Evolutionary conservation across 2,329 filamentous ascomycete species (phyloP).

Genomic region (Paecilomyces dactylethromorphus): DNA sequence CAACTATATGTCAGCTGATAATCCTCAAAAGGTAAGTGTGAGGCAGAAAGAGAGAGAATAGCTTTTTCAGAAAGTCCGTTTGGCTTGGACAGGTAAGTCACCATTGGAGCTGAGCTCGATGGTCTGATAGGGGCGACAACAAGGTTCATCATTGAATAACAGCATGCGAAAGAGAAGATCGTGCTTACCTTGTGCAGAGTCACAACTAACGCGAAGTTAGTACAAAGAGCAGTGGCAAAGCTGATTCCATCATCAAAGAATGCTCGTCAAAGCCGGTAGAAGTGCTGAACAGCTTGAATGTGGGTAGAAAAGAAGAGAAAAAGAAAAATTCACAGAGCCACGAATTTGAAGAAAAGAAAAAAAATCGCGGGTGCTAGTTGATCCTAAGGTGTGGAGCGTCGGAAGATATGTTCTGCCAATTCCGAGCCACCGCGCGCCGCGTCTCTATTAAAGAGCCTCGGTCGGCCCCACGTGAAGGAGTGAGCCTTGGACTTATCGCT

Average conservation of each 20-base stretch:
- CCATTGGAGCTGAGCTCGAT: slow-evolving; percentile 38
- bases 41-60: slow-evolving; percentile 2
- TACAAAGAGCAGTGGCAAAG: neutral
- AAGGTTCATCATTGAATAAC: slow-evolving; percentile 47
- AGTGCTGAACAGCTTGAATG: slow-evolving; percentile 2
- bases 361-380: slow-evolving; percentile 4
- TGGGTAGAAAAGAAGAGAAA: slow-evolving; percentile 10
- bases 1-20: slow-evolving; percentile 18
- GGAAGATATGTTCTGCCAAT: slow-evolving; percentile 4
- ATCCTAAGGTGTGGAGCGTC: slow-evolving; percentile 5
- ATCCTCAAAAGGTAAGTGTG: slow-evolving; percentile 3
- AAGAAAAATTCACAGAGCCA: slow-evolving; percentile 1
- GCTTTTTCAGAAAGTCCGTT: slow-evolving; percentile 51
- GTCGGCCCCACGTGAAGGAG: slow-evolving; percentile 12
- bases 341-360: slow-evolving; percentile 5
- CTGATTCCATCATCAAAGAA: neutral
- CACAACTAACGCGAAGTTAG: neutral
- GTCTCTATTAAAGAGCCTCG: neutral
- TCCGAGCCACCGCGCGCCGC: slow-evolving; percentile 10
- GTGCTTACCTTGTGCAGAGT: slow-evolving; percentile 3
- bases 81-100: slow-evolving; percentile 58
- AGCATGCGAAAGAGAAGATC: slow-evolving; percentile 11
- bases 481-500: neutral
- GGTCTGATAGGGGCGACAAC: slow-evolving; percentile 60
- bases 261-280: neutral